Conservation (phyloP, 148 eudicot species). For the Euryodendron excelsum region DNA sequence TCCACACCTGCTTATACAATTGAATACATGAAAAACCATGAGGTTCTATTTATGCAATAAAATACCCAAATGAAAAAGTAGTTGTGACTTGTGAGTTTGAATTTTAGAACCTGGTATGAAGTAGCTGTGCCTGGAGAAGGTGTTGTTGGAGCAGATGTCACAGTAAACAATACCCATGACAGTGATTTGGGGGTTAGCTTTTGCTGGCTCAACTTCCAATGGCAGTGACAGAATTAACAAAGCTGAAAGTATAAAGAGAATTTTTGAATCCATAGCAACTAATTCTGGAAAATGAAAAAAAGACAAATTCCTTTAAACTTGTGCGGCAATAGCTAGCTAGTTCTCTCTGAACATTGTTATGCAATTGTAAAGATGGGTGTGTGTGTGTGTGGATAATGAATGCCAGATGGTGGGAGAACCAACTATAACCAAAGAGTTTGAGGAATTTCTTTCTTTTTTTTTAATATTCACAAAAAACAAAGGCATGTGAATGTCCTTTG, state of each 20-base stretch:
- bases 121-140: constrained; percentile 89
- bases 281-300: neutral
- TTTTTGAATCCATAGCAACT: constrained; percentile 26
- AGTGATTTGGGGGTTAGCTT: constrained; percentile 57
- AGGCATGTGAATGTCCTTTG: constrained; percentile 81
- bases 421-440: neutral
- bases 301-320: no score
- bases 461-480: constrained; percentile 44
- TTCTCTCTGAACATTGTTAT: neutral
- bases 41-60: neutral
- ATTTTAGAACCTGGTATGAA: constrained; percentile 65
- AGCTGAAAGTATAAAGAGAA: constrained; percentile 24
- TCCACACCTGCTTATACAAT: constrained; percentile 51
- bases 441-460: no score
- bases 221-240: constrained; percentile 33
- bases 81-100: neutral
- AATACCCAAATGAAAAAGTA: neutral
- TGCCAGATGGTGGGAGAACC: constrained; percentile 14
- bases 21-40: neutral
- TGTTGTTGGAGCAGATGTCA: constrained; percentile 82
- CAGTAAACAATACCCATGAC: constrained; percentile 92
- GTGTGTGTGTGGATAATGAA: constrained; percentile 20
- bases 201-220: constrained; percentile 31
- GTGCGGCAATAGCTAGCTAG: neutral
- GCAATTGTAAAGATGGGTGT: neutral